phyloP scores from a whole-genome alignment of 306 rosid genomes.

The Cucumis cinereus region DNA sequence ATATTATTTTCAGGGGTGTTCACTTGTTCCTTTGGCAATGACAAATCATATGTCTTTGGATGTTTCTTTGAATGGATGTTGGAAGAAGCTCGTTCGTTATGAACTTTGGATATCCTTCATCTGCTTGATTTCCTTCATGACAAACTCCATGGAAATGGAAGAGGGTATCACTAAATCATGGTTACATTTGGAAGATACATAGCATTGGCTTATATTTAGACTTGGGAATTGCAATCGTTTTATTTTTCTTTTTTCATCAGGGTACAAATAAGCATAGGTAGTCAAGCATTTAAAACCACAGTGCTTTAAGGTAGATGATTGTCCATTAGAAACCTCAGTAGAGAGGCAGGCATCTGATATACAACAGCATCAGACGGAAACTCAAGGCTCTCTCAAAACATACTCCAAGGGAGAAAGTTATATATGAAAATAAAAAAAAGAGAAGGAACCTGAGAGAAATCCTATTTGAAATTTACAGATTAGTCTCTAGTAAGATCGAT shows the following conservation, averaged over 20 bases:
- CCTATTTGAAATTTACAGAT: slow-evolving; percentile 7
- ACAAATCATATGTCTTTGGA: slow-evolving; percentile 29
- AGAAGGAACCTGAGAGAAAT: slow-evolving; percentile 7
- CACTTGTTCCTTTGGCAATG: slow-evolving; percentile 24
- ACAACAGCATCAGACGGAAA: slow-evolving; percentile 12
- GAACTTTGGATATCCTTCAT: slow-evolving; percentile 27
- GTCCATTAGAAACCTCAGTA: slow-evolving; percentile 11
- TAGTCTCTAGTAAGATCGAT: slow-evolving; percentile 6
- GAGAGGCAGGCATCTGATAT: background rate
- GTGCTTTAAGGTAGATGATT: background rate
- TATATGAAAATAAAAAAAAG: background rate
- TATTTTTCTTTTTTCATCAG: background rate
- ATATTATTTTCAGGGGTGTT: slow-evolving; percentile 24
- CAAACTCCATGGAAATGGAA: slow-evolving; percentile 25
- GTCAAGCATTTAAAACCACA: background rate
- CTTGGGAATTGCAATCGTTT: slow-evolving; percentile 3
- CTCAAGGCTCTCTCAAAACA: background rate
- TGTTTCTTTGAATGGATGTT: slow-evolving; percentile 37
- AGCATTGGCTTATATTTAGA: slow-evolving; percentile 21
- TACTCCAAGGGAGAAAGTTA: background rate
- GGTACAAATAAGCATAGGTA: background rate
- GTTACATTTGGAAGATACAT: slow-evolving; percentile 50
- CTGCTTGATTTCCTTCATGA: slow-evolving; percentile 18
- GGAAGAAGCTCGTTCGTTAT: slow-evolving; percentile 25
- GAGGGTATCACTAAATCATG: slow-evolving; percentile 26